Evolutionary conservation across 805 yeast species (phyloP), one percentile per base, ranked within the genome.

Genomic region (Lipomyces sp.): DNA sequence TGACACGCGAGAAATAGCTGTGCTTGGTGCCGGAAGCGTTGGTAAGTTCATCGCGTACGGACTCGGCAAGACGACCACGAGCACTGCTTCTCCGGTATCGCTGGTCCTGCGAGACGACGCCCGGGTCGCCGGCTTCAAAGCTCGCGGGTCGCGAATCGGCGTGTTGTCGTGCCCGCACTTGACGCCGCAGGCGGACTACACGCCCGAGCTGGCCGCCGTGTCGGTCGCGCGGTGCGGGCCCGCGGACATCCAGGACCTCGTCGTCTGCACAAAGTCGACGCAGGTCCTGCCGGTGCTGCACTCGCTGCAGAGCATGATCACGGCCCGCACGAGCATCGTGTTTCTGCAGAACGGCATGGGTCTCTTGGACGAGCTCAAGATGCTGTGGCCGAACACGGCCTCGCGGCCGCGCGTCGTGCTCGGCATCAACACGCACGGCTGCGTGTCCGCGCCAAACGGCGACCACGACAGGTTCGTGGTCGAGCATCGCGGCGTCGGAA

Each of bases 341-440:
- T 65, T 90, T 21, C 60, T 90, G n/a, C 98, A 87, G 49, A 87
- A 93, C 65, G 98, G 89, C 1, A 74, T 89, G 73, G 98, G 98
- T 8, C 73, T 79, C 37, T 64, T 76, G 5, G 85, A 77, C 11
- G 73, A 74, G 49, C 60, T 87, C 10, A 63, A 68, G 1, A n/a
- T 68, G 21, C 66, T 80, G 6, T 86, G 91, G 89, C 79, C 79
- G 3, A 61, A 67, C 2, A 45, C 53, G 1, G 60, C 56, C 0
- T 39, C 54, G 0, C 65, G 79, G 46, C 96, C 96, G 0, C 72
- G 70, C 14, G 52, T 88, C 4, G 79, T 74, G 61, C 85, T 81
- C 62, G 96, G 90, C 47, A 81, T 90, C 22, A 84, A 84, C 39
- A 79, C 86, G 2, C 97, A 91, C 66, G 98, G 96, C 0, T 84